phyloP scores from a whole-genome alignment of 495 filamentous ascomycete species.

The Penicillium diatomitis region DNA sequence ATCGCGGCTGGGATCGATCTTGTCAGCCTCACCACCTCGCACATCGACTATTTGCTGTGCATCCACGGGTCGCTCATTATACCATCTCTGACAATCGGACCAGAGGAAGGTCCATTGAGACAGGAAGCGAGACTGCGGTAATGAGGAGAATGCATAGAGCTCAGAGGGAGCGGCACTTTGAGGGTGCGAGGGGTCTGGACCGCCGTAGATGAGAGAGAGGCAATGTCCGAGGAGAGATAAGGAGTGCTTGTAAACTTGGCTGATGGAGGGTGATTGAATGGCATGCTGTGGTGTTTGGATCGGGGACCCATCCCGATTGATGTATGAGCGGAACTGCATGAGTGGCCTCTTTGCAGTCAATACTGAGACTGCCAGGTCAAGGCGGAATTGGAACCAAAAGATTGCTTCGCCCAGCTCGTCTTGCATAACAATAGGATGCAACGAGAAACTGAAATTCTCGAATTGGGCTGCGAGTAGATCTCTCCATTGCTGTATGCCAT shows the following conservation, averaged over 20 bases:
- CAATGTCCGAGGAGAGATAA: conserved; percentile 15
- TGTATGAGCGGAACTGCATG: conserved; percentile 14
- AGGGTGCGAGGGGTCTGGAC: conserved; percentile 5
- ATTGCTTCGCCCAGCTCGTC: conserved; percentile 14
- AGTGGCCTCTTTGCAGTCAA: conserved; percentile 5
- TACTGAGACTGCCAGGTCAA: conserved; percentile 17
- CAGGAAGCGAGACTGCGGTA: conserved; percentile 18
- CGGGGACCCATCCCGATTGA: conserved; percentile 14
- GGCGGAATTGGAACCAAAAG: conserved; percentile 16
- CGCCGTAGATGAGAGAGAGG: conserved; percentile 14
- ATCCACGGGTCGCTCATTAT: conserved; percentile 18
- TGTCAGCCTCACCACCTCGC: conserved; percentile 17
- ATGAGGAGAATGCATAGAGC: conserved; percentile 10
- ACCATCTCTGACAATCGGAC: conserved; percentile 22
- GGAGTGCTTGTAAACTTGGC: conserved; percentile 11
- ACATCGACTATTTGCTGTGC: conserved; percentile 19
- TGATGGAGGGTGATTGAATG: conserved; percentile 3
- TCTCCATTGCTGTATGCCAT: conserved; percentile 13
- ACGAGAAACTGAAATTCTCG: neutral
- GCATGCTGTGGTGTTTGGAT: conserved; percentile 1
- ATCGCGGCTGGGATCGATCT: conserved; percentile 17
- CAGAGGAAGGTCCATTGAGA: conserved; percentile 21
- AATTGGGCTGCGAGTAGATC: neutral
- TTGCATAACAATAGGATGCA: neutral
- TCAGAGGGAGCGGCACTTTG: conserved; percentile 4